Percentiles rank a stretch among this genome's conserved stretches.
These are phyloP conservation scores for Russula vinacea DNA, from an alignment of 768 basidiomycete genomes.

Conservation along the genomic window DNA sequence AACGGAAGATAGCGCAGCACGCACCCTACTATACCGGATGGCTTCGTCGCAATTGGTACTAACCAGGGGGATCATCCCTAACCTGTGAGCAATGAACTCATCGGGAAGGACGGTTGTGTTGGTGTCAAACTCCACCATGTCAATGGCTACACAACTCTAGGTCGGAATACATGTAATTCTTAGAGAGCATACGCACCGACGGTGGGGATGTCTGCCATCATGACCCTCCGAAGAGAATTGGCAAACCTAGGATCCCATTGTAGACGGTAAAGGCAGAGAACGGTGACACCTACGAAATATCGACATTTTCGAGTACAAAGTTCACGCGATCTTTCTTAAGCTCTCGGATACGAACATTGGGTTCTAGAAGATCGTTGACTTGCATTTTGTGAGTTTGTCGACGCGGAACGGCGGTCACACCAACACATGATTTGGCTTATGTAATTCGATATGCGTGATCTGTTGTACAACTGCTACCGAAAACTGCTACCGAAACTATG, in stretches of 20 bases:
- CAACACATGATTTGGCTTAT: constrained; percentile 4
- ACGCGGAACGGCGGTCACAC: not conserved
- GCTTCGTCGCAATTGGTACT: constrained; percentile 87
- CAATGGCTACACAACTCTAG: constrained; percentile 64
- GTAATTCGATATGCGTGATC: constrained; percentile 14
- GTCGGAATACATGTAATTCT: not conserved
- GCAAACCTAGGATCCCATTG: constrained; percentile 60
- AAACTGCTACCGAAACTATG: constrained; percentile 35
- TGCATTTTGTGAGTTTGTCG: constrained; percentile 36
- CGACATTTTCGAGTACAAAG: constrained; percentile 94
- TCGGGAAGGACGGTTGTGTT: constrained; percentile 95
- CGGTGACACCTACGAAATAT: constrained; percentile 70
- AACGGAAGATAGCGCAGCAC: constrained; percentile 31
- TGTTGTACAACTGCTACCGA: constrained; percentile 12
- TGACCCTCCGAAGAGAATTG: constrained; percentile 88
- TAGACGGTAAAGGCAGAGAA: constrained; percentile 16
- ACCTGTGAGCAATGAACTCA: constrained; percentile 94
- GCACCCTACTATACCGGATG: constrained; percentile 72
- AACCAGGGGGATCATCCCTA: constrained; percentile 89
- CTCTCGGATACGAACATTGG: constrained; percentile 78
- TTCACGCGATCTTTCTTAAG: constrained; percentile 82
- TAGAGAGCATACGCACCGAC: constrained; percentile 61
- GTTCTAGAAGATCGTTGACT: constrained; percentile 46
- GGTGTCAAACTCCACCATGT: constrained; percentile 87
- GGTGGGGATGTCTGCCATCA: constrained; percentile 96